These are phyloP conservation scores for Populus tomentosa DNA, from an alignment of 441 rosid genomes.

Conservation along the genomic window DNA sequence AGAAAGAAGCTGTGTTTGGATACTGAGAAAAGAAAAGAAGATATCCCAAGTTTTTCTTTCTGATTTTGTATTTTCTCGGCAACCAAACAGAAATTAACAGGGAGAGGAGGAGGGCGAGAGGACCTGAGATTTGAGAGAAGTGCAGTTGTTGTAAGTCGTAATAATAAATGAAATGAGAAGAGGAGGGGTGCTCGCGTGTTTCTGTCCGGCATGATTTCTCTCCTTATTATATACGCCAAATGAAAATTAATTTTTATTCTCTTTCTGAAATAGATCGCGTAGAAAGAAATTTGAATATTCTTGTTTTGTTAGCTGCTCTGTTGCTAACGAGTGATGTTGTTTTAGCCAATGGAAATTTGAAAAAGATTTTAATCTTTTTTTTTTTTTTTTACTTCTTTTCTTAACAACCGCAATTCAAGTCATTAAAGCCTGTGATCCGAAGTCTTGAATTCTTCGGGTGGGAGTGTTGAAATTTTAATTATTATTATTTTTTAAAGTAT, in stretches of 20 bases:
- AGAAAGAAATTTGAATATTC: too few species aligned
- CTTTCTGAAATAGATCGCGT: too few species aligned
- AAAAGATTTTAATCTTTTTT: too few species aligned
- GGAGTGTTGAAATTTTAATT: too few species aligned
- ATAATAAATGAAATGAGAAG: not conserved
- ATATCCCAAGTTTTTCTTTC: not conserved
- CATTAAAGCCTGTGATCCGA: too few species aligned
- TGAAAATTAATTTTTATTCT: not conserved
- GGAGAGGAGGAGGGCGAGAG: not conserved
- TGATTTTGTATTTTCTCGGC: not conserved
- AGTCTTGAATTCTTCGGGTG: too few species aligned
- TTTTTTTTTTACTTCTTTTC: too few species aligned
- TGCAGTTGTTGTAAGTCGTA: not conserved
- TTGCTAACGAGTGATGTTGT: too few species aligned
- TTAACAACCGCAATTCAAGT: too few species aligned
- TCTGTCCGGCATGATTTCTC: not conserved
- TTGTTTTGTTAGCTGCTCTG: too few species aligned
- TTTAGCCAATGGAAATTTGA: too few species aligned
- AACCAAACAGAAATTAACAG: not conserved
- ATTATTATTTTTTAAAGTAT: too few species aligned
- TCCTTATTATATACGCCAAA: not conserved
- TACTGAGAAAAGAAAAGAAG: not conserved
- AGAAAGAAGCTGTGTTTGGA: not conserved
- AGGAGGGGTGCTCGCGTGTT: not conserved
- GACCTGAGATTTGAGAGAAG: not conserved